phyloP scores from a whole-genome alignment of 257 asterid genomes.

The Petunia axillaris region DNA sequence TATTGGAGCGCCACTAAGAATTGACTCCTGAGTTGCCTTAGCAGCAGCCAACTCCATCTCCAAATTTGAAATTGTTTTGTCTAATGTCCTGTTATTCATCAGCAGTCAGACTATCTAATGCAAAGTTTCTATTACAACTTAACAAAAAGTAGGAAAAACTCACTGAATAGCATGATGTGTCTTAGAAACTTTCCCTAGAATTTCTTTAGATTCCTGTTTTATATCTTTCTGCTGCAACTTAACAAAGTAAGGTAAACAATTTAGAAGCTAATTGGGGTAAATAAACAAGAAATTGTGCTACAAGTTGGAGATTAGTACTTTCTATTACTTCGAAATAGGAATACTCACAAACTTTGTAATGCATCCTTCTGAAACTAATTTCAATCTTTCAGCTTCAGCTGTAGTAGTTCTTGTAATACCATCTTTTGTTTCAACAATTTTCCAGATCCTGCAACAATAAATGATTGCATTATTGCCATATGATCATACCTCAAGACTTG shows the following conservation, averaged over 20 bases:
- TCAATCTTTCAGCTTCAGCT: slow-evolving; percentile 64
- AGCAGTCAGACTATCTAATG: not conserved
- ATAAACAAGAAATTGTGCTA: not conserved
- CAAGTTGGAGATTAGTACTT: not conserved
- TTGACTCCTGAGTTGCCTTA: slow-evolving; percentile 72
- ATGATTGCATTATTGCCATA: slow-evolving; percentile 11
- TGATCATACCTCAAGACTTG: not conserved
- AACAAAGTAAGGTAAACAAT: not conserved
- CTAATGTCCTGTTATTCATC: slow-evolving; percentile 57
- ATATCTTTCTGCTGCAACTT: slow-evolving; percentile 50
- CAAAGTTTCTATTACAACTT: not conserved
- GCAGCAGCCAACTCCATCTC: slow-evolving; percentile 90
- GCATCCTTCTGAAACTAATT: slow-evolving; percentile 73
- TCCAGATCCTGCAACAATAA: slow-evolving; percentile 57
- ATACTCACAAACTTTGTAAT: slow-evolving; percentile 67
- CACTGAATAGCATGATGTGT: slow-evolving; percentile 58
- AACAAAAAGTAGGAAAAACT: slow-evolving; percentile 29
- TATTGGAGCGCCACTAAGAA: slow-evolving; percentile 62
- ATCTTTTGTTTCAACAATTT: slow-evolving; percentile 56
- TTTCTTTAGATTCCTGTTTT: slow-evolving; percentile 51
- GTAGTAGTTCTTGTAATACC: slow-evolving; percentile 66
- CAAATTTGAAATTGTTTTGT: slow-evolving; percentile 72
- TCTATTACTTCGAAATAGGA: not conserved
- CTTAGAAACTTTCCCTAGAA: slow-evolving; percentile 54
- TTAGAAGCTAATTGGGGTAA: not conserved